Conservation (phyloP, 78 protist species). For the slime mould (Dictyostelium discoideum) region dicty_2.7 NC_007088.5:4460001-4460500, state of each 20-base stretch:
- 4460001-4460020: conserved; percentile 58
- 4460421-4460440: not conserved
- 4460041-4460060: conserved; percentile 77
- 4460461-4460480: not conserved
- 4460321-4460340: conserved; percentile 30
- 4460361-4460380: not conserved
- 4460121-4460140: conserved; percentile 33
- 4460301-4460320: not conserved
- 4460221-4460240: conserved; percentile 42
- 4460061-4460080: conserved; percentile 59
- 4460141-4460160: conserved; percentile 41
- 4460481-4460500: conserved; percentile 5
- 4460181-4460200: not conserved
- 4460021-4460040: conserved; percentile 41
- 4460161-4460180: not conserved
- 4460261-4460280: conserved; percentile 76
- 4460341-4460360: conserved; percentile 57
- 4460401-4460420: not conserved
- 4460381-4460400: not conserved
- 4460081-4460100: conserved; percentile 49
- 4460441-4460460: too few species aligned
- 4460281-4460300: conserved; percentile 43
- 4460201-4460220: conserved; percentile 76
- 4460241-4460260: conserved; percentile 65
- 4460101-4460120: conserved; percentile 46